phyloP scores from a whole-genome alignment of 257 asterid genomes.

The Solanum chiquidenum region DNA sequence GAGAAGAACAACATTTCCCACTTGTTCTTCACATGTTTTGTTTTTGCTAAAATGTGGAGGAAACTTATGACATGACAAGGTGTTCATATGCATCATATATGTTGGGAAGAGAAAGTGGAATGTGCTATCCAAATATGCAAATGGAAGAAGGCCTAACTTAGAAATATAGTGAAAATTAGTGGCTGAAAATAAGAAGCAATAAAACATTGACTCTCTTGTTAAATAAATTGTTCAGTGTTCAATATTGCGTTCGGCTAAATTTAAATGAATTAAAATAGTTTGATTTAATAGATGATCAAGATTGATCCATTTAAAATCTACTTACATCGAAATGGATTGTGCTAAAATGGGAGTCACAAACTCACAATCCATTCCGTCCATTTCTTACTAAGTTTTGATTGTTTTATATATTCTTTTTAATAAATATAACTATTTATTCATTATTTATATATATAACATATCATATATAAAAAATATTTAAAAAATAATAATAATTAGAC shows the following conservation, averaged over 20 bases:
- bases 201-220: not conserved
- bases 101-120: not conserved
- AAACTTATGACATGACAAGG: not conserved
- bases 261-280: fast-evolving
- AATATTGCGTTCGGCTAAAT: not conserved
- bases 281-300: too few species aligned
- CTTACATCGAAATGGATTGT: not conserved
- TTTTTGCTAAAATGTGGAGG: not conserved
- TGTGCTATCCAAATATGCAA: not conserved
- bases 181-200: not conserved
- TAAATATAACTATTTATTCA: too few species aligned
- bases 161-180: not conserved
- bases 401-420: too few species aligned
- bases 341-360: not conserved
- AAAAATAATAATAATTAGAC: too few species aligned
- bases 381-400: too few species aligned
- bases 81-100: not conserved
- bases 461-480: too few species aligned
- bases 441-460: too few species aligned
- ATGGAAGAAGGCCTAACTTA: not conserved
- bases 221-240: not conserved
- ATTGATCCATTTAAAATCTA: not conserved
- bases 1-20: not conserved
- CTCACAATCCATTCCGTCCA: too few species aligned
- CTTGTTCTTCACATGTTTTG: not conserved